These are phyloP conservation scores for Umbilicus rupestris DNA, from an alignment of 164 flowering plant genomes.

Conservation along the genomic window DNA sequence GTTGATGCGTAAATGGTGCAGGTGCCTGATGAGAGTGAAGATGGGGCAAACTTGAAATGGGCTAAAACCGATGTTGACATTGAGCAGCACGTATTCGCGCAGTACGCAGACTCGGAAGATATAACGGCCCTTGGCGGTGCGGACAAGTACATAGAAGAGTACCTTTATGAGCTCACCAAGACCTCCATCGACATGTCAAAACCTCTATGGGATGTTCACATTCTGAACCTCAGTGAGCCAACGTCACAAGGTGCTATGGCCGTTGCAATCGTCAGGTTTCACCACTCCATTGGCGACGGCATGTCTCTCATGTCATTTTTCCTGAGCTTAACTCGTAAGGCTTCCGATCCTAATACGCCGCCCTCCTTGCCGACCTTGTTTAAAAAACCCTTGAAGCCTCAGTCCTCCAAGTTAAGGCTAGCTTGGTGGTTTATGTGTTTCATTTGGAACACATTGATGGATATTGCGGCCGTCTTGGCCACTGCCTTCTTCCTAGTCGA, in stretches of 20 bases:
- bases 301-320: constrained; percentile 50
- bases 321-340: constrained; percentile 42
- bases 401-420: constrained; percentile 10
- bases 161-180: constrained; percentile 25
- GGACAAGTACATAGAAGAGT: constrained; percentile 43
- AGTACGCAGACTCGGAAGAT: constrained; percentile 17
- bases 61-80: constrained; percentile 30
- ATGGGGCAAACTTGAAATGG: constrained; percentile 24
- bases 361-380: neutral
- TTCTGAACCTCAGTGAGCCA: constrained; percentile 33
- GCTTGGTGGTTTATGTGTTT: constrained; percentile 20
- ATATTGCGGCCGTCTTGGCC: constrained; percentile 24
- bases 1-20: neutral
- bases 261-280: constrained; percentile 31
- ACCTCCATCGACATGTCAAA: constrained; percentile 33
- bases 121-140: constrained; percentile 12
- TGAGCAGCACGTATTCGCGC: constrained; percentile 33
- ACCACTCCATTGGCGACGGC: constrained; percentile 73
- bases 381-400: neutral
- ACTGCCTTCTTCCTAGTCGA: constrained; percentile 32
- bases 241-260: constrained; percentile 30
- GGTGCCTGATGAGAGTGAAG: constrained; percentile 25
- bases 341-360: constrained; percentile 21
- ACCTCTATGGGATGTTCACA: constrained; percentile 61
- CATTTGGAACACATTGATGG: constrained; percentile 33